A percentile compares a stretch with the other conserved stretches of the same genome.
Conservation (phyloP, 116 monocot genomes). For the Zostera marina region DNA sequence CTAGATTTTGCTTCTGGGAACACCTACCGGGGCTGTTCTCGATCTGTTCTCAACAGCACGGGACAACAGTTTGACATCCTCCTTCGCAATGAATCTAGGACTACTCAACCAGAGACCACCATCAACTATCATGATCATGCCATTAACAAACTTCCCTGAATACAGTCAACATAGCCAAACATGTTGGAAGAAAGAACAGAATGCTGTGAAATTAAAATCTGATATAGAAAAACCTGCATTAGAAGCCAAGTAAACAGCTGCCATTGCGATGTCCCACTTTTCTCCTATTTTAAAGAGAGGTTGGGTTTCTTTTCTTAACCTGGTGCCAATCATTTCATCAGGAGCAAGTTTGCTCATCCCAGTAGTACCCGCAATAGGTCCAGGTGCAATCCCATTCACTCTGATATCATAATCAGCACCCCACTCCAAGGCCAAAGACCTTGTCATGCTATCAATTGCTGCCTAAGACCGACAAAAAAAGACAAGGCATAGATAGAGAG, state of each 20-base stretch:
- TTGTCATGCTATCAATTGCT: constrained; percentile 85
- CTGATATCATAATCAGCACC: constrained; percentile 82
- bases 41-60: constrained; percentile 42
- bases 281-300: constrained; percentile 53
- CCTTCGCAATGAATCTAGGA: constrained; percentile 42
- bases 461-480: constrained; percentile 27
- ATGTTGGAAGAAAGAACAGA: not conserved
- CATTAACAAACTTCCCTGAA: constrained; percentile 74
- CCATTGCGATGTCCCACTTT: constrained; percentile 88
- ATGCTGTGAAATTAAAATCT: not conserved
- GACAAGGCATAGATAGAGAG: not conserved
- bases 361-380: constrained; percentile 63
- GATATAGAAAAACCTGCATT: constrained; percentile 50
- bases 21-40: constrained; percentile 17
- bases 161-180: not conserved
- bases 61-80: constrained; percentile 51
- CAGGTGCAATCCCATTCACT: constrained; percentile 95
- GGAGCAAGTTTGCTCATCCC: constrained; percentile 70
- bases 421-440: constrained; percentile 92
- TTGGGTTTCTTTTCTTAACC: constrained; percentile 10
- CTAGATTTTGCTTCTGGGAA: constrained; percentile 50
- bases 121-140: constrained; percentile 43
- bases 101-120: constrained; percentile 75
- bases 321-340: constrained; percentile 24
- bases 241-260: constrained; percentile 73